Base-by-base conservation (phyloP, 2,329 filamentous ascomycete genomes). In the Elsinoe batatas region DNA sequence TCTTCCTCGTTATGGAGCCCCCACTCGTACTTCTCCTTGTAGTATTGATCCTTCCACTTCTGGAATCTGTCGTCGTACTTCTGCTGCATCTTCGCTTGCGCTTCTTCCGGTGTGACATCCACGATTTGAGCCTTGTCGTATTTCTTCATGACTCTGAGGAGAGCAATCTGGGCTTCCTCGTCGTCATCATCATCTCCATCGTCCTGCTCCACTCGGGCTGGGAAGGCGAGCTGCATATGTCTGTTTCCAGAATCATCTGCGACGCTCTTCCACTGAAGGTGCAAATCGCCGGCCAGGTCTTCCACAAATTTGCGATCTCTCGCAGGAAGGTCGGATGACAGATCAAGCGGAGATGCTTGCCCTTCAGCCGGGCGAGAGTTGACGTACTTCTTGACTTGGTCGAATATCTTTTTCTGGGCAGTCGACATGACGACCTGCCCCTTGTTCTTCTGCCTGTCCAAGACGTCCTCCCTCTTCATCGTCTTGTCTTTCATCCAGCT, bases 31-130 rank as follows among this genome's bases (percentile, higher is more conserved):
- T 97, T 98, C 56, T 83, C 81, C 60, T 81, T 76, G 71, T 98
- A 98, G 72, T 98, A 95, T 59, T 87, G 84, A 69, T 94, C 85
- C 74, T 96, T 98, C 93, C 93, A 98, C 56, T 84, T 81, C 59
- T 83, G 76, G 67, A 97, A 97, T 67, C 94, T 95, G 62, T 87
- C 76, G 64, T 96, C 83, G 69, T 98, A 98, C 63, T 93, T 85
- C 67, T 85, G 79, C 63, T 95, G 82, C 69, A 91, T 87, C 15
- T 85, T 81, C 50, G 81, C 79, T 68, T 93, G 84, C 13, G 86
- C 86, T 64, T 95, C 87, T 61, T 90, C 87, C 1, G 84, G 74
- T 1, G 86, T 85, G 47, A 88, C 72, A 64, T 97, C 91, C 37
- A 93, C 77, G 20, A 95, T 82, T 64, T 87, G 83, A 18, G 93